Base-by-base conservation (phyloP, 352 stramenopile species). In the Phytophthora fragariaefolia region DNA sequence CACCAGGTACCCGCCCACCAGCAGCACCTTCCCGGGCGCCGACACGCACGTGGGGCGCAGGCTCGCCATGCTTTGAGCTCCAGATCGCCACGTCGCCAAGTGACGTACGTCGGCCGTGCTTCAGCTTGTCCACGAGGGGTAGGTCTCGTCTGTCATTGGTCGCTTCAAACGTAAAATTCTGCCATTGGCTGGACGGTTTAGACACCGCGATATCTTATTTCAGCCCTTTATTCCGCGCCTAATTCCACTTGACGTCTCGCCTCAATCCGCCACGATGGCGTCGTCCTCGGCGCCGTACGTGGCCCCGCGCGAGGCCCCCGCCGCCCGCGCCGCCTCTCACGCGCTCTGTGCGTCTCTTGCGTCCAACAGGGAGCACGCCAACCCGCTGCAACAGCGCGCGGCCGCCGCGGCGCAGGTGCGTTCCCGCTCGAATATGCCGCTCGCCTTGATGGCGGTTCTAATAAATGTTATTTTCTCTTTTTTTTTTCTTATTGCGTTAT, bases 1-100 rank as follows among this genome's bases (percentile, higher is more conserved):
- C 26, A 99, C 92, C 12, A 99, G 73, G 75, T 99, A 99, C 1
- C 97, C 97, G 32, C 97, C 97, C 7, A 93, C 96, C 43, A 99
- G 72, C 32, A 99, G 80, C 50, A 98, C 91, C 74, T 99, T 99
- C n/a, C 97, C 97, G 6, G 97, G 97, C 36, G 93, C 95, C 40
- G 95, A 99, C 40, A 98, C 93, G 55, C 85, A 68, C 46, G 43
- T 69, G 30, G 66, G 20, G 17, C 34, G 28, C 12, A 72, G 36
- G 30, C 17, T 61, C 23, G 36, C 12, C 57, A 64, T 73, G 23
- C 13, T 51, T 15, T 43, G 36, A 1, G 20, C 12, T 20, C 32
- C 22, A 23, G 5, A 42, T 36, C 52, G 45, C 20, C 24, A 62
- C 23, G 26, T 56, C 28, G 50, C 28, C 26, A 49, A 52, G 15